These are phyloP conservation scores for Beverwykella pulmonaria DNA, from an alignment of 495 filamentous ascomycete genomes.

Conservation along the genomic window DNA sequence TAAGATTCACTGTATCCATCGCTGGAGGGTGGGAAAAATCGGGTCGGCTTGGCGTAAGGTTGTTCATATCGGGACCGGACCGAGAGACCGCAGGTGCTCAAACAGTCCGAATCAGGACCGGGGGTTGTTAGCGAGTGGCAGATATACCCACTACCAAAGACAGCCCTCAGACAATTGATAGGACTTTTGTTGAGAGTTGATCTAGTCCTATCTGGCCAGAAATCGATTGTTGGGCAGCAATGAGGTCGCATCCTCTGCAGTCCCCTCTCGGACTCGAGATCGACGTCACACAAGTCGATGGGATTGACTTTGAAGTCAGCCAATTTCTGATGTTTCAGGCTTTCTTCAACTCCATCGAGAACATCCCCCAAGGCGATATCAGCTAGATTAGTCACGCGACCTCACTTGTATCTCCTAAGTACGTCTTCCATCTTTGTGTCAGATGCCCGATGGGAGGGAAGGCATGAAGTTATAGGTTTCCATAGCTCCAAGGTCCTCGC, in stretches of 20 bases:
- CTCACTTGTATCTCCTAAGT: no score
- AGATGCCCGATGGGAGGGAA: no score
- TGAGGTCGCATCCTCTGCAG: neutral
- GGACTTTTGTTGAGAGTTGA: neutral
- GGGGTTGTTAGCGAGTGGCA: neutral
- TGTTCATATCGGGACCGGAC: constrained; percentile 11
- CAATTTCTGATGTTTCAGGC: neutral
- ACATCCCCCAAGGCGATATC: neutral
- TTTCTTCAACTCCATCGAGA: neutral
- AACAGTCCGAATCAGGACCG: neutral
- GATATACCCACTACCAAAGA: neutral
- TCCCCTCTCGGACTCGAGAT: neutral
- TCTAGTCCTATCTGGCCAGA: neutral
- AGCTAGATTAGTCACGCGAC: neutral
- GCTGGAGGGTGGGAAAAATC: neutral
- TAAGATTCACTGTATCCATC: neutral
- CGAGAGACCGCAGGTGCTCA: neutral
- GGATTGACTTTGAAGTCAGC: neutral
- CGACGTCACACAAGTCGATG: neutral
- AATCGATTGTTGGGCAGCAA: neutral
- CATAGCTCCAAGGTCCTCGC: no score
- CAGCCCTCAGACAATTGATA: neutral
- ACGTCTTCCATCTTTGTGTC: no score
- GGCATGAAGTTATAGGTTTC: no score
- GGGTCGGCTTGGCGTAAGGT: neutral